Evolutionary conservation across 331 rosid genomes (phyloP).

Genomic region (Quercus lobata): DNA sequence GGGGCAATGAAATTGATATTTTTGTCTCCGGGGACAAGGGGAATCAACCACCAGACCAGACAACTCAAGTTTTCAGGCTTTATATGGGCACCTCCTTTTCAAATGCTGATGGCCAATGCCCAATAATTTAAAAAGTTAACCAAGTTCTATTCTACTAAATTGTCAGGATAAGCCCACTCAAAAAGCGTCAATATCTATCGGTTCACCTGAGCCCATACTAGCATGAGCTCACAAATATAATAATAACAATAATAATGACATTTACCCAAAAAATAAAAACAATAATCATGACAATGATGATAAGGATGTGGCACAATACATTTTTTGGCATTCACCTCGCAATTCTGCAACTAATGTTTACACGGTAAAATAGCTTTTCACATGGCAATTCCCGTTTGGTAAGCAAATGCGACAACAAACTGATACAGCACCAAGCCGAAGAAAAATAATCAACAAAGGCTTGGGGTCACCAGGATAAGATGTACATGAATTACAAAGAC

Average conservation of each 20-base stretch:
- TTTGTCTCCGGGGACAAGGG: neutral
- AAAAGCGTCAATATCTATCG: neutral
- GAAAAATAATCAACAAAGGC: conserved; percentile 8
- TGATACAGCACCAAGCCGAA: conserved; percentile 9
- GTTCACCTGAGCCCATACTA: too few species aligned
- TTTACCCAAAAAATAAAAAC: too few species aligned
- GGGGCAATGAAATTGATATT: neutral
- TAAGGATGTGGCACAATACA: too few species aligned
- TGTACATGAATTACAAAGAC: conserved; percentile 6
- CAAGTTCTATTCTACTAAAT: neutral
- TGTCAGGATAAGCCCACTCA: neutral
- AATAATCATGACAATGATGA: neutral
- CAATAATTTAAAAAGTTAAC: neutral
- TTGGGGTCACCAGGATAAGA: conserved; percentile 16
- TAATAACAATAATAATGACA: too few species aligned
- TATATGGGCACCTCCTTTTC: neutral
- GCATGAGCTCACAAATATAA: too few species aligned
- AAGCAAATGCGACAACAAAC: neutral
- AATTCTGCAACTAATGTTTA: neutral
- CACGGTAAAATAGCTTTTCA: neutral
- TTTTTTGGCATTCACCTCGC: neutral
- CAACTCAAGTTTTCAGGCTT: neutral
- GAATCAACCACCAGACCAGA: neutral
- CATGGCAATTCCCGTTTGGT: neutral
- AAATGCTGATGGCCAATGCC: neutral